Conservation (phyloP, 179 eudicot genomes). For the Corrigiola litoralis region DNA sequence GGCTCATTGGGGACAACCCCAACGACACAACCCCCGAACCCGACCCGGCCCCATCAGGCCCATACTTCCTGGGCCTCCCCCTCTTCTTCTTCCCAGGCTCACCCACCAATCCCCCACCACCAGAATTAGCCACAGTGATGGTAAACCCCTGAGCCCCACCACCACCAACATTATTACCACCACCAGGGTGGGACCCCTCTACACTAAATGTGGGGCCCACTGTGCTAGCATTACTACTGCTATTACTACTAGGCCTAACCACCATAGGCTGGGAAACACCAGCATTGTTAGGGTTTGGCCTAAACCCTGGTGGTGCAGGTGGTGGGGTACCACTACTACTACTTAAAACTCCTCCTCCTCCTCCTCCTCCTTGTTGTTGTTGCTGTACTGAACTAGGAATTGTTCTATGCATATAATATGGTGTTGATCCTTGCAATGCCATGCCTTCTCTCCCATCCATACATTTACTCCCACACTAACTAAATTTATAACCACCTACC, state of each 20-base stretch:
- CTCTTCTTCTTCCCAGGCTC: conserved; percentile 76
- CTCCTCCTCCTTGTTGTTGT: conserved; percentile 26
- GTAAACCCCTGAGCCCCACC: conserved; percentile 47
- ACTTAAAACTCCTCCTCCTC: too few relatives aligned
- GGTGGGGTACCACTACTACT: too few relatives aligned
- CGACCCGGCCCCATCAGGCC: conserved; percentile 61
- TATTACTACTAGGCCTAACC: too few relatives aligned
- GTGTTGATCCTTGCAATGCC: conserved; percentile 66
- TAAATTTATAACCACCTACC: conserved; percentile 6
- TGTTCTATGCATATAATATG: conserved; percentile 67
- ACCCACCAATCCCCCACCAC: conserved; percentile 37
- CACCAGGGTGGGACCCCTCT: conserved; percentile 40
- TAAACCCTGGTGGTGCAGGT: conserved; percentile 41
- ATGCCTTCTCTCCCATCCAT: conserved; percentile 98
- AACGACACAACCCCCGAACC: conserved; percentile 38
- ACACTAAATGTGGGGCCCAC: conserved; percentile 49
- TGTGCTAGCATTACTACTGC: too few relatives aligned
- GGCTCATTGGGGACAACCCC: conserved; percentile 54
- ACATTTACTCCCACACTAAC: conserved; percentile 48
- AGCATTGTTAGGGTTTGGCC: conserved; percentile 57
- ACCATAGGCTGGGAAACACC: too few relatives aligned
- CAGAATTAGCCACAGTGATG: conserved; percentile 32
- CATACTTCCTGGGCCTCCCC: conserved; percentile 91
- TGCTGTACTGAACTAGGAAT: conserved; percentile 33
- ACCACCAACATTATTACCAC: conserved; percentile 15